Conservation (phyloP, 2,329 filamentous ascomycete genomes). For the Sporothrix brasiliensis region DNA sequence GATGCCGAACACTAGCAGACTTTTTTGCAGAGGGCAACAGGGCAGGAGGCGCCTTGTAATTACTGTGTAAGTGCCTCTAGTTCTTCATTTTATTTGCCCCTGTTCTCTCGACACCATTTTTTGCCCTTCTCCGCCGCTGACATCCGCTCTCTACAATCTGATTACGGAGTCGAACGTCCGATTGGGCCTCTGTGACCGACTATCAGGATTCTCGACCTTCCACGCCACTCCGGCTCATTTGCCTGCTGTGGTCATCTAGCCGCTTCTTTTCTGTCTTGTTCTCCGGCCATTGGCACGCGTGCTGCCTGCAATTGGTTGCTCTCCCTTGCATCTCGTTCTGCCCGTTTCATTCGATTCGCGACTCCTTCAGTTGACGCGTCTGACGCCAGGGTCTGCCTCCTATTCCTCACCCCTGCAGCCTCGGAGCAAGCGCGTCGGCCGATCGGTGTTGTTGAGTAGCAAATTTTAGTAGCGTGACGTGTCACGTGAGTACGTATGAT, state of each 20-base stretch:
- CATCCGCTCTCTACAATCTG: neutral
- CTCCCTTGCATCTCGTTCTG: neutral
- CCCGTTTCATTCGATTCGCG: neutral
- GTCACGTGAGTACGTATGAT: neutral
- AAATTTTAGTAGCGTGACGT: neutral
- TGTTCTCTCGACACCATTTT: constrained; percentile 2
- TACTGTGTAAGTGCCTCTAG: constrained; percentile 13
- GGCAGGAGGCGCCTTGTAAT: neutral
- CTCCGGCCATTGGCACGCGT: constrained; percentile 5
- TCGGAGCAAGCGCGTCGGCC: constrained; percentile 16
- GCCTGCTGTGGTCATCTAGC: neutral
- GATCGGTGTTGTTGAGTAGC: neutral
- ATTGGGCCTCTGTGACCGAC: neutral
- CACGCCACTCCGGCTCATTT: constrained; percentile 33
- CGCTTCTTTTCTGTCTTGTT: neutral
- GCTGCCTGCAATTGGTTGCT: constrained; percentile 15
- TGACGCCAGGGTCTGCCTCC: constrained; percentile 2
- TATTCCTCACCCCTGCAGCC: constrained; percentile 20
- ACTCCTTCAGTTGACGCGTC: constrained; percentile 14
- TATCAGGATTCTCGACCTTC: neutral
- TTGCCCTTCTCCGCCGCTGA: constrained; percentile 1
- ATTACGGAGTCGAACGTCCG: constrained; percentile 8
- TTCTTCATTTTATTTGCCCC: constrained; percentile 15
- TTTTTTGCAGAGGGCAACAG: neutral
- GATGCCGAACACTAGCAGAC: constrained; percentile 14